phyloP scores from a whole-genome alignment of 1,284 basidiomycete genomes.

The Rhodotorula sp. region DNA sequence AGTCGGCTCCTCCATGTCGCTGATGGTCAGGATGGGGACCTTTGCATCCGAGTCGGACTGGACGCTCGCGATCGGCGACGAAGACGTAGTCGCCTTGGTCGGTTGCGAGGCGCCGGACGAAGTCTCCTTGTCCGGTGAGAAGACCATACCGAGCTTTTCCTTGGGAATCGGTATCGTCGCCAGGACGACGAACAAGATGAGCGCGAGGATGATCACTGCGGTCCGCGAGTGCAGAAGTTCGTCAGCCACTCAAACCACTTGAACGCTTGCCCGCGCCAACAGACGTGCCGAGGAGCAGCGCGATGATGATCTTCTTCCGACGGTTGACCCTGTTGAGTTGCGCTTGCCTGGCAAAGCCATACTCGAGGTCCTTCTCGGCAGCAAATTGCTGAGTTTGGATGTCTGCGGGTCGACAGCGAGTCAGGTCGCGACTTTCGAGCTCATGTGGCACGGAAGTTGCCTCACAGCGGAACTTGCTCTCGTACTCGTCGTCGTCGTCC shows the following conservation, averaged over 20 bases:
- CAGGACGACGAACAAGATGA: conserved; percentile 28
- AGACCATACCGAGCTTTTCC: background rate
- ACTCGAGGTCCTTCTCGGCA: conserved; percentile 32
- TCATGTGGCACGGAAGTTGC: too few relatives aligned
- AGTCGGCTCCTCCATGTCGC: background rate
- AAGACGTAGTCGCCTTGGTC: too few relatives aligned
- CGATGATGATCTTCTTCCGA: conserved; percentile 33
- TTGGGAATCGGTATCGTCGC: conserved; percentile 15
- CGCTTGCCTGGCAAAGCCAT: conserved; percentile 22
- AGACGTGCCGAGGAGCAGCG: conserved; percentile 17
- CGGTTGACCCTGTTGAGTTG: conserved; percentile 2
- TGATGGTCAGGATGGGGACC: background rate
- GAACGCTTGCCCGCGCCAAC: too few relatives aligned
- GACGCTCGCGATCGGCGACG: background rate
- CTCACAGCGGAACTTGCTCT: conserved; percentile 5
- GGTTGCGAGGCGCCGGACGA: too few relatives aligned
- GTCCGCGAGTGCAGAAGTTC: too few relatives aligned
- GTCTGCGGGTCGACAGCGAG: background rate
- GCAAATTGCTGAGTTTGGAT: conserved; percentile 14
- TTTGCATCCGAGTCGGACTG: background rate
- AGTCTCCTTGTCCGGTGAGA: too few relatives aligned
- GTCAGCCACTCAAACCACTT: background rate
- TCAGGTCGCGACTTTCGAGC: too few relatives aligned
- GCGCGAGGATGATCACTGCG: conserved; percentile 29
- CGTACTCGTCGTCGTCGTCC: conserved; percentile 2